Evolutionary conservation across 257 asterid species (phyloP), one percentile per base, ranked within the genome.

Genomic region (Jaltomata sinuosa): DNA sequence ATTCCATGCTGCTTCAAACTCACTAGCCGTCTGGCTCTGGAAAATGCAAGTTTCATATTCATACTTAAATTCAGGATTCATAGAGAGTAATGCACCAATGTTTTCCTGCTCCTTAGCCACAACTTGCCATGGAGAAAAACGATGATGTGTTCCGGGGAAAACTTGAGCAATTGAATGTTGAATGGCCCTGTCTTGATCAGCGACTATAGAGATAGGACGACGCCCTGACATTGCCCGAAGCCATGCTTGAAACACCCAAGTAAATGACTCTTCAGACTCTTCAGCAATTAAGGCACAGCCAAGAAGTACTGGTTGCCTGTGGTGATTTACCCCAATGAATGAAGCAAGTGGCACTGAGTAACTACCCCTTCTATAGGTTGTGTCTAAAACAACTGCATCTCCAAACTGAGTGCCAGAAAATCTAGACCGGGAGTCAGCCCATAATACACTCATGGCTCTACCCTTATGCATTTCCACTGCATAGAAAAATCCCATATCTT

Each of bases 251-350:
- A 96, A 92, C 34, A 94, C 91, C 99, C 99, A 96, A 82, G 95
- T 91, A 83, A 93, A 93, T 1, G 99, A 96, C 87, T 94, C 97
- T 88, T 94, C 97, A 22, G 98, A 91, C 85, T 94, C 98, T 76
- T 96, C 97, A 4, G 97, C 98, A 32, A 96, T 83, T 82, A 96
- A 84, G 57, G 99, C 98, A 86, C 99, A 94, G 32, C 99, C 98
- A 79, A 96, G 98, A 65, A 96, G 96, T 42, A 94, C 97, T 0
- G 98, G 97, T 83, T 94, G 98, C 78, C 94, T 86, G 72, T 96
- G 98, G 86, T 96, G 99, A 86, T 96, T 96, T 22, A 96, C 93
- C 67, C 98, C 98, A n/a, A 96, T 83, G 68, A 96, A 96, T 5
- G 95, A 92, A 82, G 97, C 98, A 72, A 96, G 88, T 6, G 98